phyloP scores from a whole-genome alignment of 2,329 filamentous ascomycete species.

The Davidsoniella australis region DNA sequence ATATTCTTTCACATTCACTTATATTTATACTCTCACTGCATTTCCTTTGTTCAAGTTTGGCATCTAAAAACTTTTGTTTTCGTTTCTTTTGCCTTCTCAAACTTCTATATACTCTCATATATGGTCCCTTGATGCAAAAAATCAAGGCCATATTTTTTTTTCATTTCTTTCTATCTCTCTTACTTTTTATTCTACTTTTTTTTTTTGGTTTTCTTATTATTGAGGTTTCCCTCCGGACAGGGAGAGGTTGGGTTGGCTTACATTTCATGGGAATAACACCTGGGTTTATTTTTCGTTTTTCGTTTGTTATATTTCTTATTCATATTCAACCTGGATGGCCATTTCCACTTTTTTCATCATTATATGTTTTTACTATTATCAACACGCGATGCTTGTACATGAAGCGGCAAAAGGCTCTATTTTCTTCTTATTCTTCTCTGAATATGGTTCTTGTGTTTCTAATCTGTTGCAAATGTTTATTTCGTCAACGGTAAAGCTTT shows the following conservation, averaged over 20 bases:
- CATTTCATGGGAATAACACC: neutral
- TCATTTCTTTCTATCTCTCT: neutral
- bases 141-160: no score
- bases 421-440: no score
- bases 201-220: neutral
- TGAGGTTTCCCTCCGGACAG: neutral
- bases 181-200: neutral
- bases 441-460: no score
- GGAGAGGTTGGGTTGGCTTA: neutral
- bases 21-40: slow-evolving; percentile 1
- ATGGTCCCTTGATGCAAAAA: neutral
- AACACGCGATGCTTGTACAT: no score
- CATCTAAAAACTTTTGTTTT: neutral
- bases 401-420: no score
- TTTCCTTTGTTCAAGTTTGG: neutral
- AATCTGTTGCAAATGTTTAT: neutral
- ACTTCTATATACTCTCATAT: neutral
- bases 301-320: neutral
- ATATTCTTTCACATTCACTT: no score
- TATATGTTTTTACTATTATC: neutral
- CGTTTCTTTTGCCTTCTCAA: neutral
- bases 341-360: neutral
- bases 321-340: no score
- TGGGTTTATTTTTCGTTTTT: neutral
- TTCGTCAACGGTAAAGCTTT: no score